Percentiles rank a stretch among this genome's conserved stretches.
These are phyloP conservation scores for Chlamydomonas reinhardtii DNA, from an alignment of 163 green algal genomes.

Conservation along the genomic window DNA sequence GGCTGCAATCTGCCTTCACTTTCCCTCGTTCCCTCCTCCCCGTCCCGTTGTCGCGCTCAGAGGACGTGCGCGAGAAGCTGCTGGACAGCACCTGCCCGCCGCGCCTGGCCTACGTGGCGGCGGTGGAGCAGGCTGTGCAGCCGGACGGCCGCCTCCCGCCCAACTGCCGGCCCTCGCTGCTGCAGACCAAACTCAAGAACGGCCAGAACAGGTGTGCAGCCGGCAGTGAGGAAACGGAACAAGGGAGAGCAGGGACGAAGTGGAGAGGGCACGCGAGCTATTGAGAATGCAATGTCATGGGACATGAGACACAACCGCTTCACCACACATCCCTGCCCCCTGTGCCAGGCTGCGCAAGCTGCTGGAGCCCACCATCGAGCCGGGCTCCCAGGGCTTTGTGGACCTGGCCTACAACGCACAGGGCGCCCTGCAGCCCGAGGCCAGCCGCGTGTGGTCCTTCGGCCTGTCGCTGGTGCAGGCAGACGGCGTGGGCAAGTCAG, in stretches of 20 bases:
- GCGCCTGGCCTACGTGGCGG: constrained; percentile 53
- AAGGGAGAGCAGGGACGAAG: too few species aligned
- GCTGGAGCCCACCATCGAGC: constrained; percentile 53
- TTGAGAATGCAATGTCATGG: too few species aligned
- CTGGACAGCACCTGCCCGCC: constrained; percentile 15
- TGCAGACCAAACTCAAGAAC: constrained; percentile 62
- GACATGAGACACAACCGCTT: too few species aligned
- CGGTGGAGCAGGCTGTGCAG: constrained; percentile 47
- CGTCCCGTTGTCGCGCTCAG: not conserved
- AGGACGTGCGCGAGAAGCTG: constrained; percentile 40
- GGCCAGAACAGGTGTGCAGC: constrained; percentile 51
- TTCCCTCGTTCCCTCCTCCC: too few species aligned
- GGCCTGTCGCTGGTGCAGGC: constrained; percentile 57
- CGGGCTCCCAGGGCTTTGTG: constrained; percentile 58
- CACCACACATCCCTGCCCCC: not conserved
- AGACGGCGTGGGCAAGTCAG: constrained; percentile 62
- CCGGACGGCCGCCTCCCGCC: constrained; percentile 40
- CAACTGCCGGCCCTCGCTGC: constrained; percentile 53
- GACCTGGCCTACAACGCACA: constrained; percentile 55
- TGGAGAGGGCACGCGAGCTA: too few species aligned
- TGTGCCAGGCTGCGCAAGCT: constrained; percentile 50
- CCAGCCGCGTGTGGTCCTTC: constrained; percentile 59
- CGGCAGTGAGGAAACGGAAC: not conserved
- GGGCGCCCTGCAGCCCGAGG: constrained; percentile 57
- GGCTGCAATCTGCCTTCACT: not conserved